Conservation (phyloP, 164 flowering plant species). For the Nymphaea thermarum region DNA sequence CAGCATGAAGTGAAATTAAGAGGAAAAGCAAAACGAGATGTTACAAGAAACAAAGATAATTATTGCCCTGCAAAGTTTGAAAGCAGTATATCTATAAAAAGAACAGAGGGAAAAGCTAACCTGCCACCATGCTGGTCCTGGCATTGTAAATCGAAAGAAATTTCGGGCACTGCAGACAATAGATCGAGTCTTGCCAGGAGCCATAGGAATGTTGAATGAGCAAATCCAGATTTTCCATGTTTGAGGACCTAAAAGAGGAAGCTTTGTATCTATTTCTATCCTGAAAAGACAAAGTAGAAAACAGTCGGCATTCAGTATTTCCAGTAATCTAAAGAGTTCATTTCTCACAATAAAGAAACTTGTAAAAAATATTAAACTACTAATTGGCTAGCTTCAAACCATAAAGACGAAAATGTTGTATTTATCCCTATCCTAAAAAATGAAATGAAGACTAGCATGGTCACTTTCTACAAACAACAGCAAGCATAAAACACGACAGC, state of each 20-base stretch:
- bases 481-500: too few species aligned
- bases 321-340: not conserved
- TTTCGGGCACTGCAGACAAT: constrained; percentile 98
- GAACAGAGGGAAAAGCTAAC: constrained; percentile 18
- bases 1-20: not conserved
- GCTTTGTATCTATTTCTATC: constrained; percentile 83
- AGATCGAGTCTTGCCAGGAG: constrained; percentile 98
- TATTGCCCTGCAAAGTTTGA: not conserved
- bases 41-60: not conserved
- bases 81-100: not conserved
- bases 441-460: too few species aligned
- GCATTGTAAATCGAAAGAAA: constrained; percentile 84
- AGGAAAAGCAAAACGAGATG: not conserved
- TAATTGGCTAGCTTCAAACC: too few species aligned
- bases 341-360: too few species aligned
- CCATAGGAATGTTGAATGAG: constrained; percentile 97
- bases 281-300: constrained; percentile 21
- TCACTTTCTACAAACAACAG: too few species aligned
- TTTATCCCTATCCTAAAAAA: too few species aligned
- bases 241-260: constrained; percentile 83
- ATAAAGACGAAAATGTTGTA: too few species aligned
- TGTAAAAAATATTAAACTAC: too few species aligned
- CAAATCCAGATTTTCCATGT: constrained; percentile 97
- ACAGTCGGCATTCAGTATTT: not conserved
- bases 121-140: constrained; percentile 99